Conservation (phyloP, 805 yeast species). For the Candida golubevii region DNA sequence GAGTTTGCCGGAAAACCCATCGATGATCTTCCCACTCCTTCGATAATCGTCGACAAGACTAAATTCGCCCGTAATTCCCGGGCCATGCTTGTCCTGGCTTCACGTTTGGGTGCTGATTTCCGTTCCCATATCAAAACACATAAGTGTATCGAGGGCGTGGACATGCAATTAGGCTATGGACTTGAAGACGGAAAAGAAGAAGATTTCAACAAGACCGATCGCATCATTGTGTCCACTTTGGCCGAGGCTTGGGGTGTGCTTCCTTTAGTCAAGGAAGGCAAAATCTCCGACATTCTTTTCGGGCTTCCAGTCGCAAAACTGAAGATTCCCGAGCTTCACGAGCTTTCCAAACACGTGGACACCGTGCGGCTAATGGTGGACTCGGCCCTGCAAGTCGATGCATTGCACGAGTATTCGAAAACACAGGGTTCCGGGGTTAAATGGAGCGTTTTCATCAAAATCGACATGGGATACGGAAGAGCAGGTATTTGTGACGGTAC, state of each 20-base stretch:
- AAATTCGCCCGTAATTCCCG: slow-evolving; percentile 43
- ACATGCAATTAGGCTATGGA: slow-evolving; percentile 44
- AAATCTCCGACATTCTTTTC: slow-evolving; percentile 29
- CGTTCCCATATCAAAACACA: slow-evolving; percentile 78
- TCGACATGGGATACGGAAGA: slow-evolving; percentile 67
- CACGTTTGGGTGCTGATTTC: slow-evolving; percentile 39
- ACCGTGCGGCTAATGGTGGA: slow-evolving; percentile 59
- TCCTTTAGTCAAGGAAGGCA: slow-evolving; percentile 36
- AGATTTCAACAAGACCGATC: slow-evolving; percentile 33
- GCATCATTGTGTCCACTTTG: slow-evolving; percentile 65
- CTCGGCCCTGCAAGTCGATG: slow-evolving; percentile 50
- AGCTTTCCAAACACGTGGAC: slow-evolving; percentile 38
- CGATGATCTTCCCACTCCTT: slow-evolving; percentile 55
- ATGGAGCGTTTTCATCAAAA: slow-evolving; percentile 66
- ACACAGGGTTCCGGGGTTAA: slow-evolving; percentile 20
- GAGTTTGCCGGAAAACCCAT: slow-evolving; percentile 40
- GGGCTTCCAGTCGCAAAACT: slow-evolving; percentile 46
- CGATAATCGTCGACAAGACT: slow-evolving; percentile 44
- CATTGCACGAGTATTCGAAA: slow-evolving; percentile 36
- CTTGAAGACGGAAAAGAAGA: neutral
- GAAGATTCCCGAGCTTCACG: slow-evolving; percentile 45
- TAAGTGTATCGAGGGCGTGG: slow-evolving; percentile 58
- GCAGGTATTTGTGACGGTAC: slow-evolving; percentile 47
- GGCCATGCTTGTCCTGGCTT: slow-evolving; percentile 46
- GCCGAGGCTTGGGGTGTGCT: slow-evolving; percentile 57